phyloP scores from a whole-genome alignment of 2,329 filamentous ascomycete species.

The Calonectria leucothoes region DNA sequence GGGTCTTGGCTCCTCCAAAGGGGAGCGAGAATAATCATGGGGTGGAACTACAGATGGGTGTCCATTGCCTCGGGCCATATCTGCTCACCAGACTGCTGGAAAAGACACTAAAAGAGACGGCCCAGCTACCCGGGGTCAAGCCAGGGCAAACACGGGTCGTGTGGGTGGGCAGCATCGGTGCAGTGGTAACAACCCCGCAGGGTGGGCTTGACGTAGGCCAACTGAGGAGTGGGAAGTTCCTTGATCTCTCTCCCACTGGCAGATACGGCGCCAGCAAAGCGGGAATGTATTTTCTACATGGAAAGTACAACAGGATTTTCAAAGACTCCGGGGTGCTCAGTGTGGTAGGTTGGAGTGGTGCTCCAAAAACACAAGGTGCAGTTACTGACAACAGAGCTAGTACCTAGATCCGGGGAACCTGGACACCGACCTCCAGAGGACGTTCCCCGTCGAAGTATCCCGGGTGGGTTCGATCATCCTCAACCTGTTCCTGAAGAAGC shows the following conservation, averaged over 20 bases:
- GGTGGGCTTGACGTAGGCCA: slow-evolving; percentile 13
- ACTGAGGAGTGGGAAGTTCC: neutral
- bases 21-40: slow-evolving; percentile 11
- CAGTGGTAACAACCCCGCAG: neutral
- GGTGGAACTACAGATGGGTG: slow-evolving; percentile 6
- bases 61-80: slow-evolving; percentile 13
- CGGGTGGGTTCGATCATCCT: neutral
- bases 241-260: neutral
- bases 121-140: neutral
- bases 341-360: neutral
- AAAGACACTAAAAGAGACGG: neutral
- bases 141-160: slow-evolving; percentile 2
- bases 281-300: slow-evolving; percentile 13
- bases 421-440: slow-evolving; percentile 8
- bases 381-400: neutral
- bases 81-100: neutral
- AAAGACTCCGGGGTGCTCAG: neutral
- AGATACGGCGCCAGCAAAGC: slow-evolving; percentile 15
- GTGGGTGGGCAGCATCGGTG: slow-evolving; percentile 10
- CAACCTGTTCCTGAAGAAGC: slow-evolving; percentile 1
- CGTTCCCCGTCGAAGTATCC: slow-evolving; percentile 5
- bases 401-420: slow-evolving; percentile 14
- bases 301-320: slow-evolving; percentile 8
- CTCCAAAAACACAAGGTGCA: neutral
- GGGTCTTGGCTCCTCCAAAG: slow-evolving; percentile 13